Percentiles rank a stretch among this genome's conserved stretches.
Evolutionary conservation across 1,284 basidiomycete genomes (phyloP).

Genomic region (Tremellales sp.): DNA sequence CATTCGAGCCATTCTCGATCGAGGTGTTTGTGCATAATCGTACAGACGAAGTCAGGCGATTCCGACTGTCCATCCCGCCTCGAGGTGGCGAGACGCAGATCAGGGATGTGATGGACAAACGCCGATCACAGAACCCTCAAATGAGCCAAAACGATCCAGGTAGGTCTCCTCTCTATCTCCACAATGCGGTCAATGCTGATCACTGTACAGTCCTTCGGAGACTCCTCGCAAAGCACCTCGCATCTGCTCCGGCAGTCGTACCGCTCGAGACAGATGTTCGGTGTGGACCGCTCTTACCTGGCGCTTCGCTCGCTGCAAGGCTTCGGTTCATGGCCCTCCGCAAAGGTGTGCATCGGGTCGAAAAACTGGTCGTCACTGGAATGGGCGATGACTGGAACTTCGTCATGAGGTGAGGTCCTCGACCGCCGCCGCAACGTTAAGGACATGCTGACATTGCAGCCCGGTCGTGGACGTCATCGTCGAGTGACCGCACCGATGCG

Average conservation of each 20-base stretch:
- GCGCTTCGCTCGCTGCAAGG: constrained; percentile 76
- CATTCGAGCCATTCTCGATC: constrained; percentile 70
- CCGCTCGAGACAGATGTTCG: constrained; percentile 75
- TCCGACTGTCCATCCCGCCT: constrained; percentile 68
- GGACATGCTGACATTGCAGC: constrained; percentile 3
- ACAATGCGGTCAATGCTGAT: constrained; percentile 5
- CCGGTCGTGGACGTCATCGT: constrained; percentile 32
- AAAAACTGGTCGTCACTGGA: constrained; percentile 67
- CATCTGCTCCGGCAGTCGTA: constrained; percentile 56
- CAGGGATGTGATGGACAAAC: constrained; percentile 22
- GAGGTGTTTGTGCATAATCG: constrained; percentile 87
- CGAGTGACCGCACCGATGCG: constrained; percentile 5
- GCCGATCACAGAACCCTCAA: constrained; percentile 9
- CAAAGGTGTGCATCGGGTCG: constrained; percentile 73
- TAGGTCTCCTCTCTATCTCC: constrained; percentile 5
- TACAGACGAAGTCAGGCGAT: constrained; percentile 67
- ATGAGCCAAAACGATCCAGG: constrained; percentile 27
- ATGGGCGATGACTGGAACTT: constrained; percentile 66
- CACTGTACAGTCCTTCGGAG: constrained; percentile 26
- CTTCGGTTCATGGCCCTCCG: constrained; percentile 77
- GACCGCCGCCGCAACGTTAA: neutral
- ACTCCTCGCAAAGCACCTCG: constrained; percentile 21
- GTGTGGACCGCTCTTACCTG: constrained; percentile 73
- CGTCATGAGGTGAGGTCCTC: constrained; percentile 42
- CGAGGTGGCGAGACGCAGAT: constrained; percentile 47